These are phyloP conservation scores for Torulaspora gathmanii DNA, from an alignment of 805 yeast genomes.

Conservation along the genomic window DNA sequence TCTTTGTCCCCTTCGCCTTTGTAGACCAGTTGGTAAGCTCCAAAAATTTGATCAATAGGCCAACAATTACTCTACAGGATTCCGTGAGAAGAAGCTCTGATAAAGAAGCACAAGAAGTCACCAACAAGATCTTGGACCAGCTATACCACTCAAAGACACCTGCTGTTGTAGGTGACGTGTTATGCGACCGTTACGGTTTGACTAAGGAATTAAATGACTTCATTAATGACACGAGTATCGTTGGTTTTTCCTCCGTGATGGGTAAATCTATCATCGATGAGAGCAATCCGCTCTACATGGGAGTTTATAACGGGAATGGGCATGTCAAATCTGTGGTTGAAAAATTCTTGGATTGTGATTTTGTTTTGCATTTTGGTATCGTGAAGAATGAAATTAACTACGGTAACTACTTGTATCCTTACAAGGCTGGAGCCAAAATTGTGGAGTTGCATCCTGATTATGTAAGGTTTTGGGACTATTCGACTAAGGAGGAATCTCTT, in stretches of 20 bases:
- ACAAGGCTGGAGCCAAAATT: slow-evolving; percentile 39
- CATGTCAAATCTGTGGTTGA: slow-evolving; percentile 46
- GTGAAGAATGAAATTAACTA: slow-evolving; percentile 63
- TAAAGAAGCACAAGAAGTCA: slow-evolving; percentile 31
- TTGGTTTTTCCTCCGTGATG: slow-evolving; percentile 56
- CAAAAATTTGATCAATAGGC: slow-evolving; percentile 17
- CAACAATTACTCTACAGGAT: slow-evolving; percentile 15
- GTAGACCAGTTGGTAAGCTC: slow-evolving; percentile 38
- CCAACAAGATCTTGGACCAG: slow-evolving; percentile 43
- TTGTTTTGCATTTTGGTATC: slow-evolving; percentile 67
- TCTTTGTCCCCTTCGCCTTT: slow-evolving; percentile 71
- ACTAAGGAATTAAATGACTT: slow-evolving; percentile 45
- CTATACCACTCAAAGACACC: slow-evolving; percentile 62
- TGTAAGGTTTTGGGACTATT: slow-evolving; percentile 42
- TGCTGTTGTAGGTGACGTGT: slow-evolving; percentile 64
- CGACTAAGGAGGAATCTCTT: slow-evolving; percentile 20
- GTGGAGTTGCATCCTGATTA: slow-evolving; percentile 52
- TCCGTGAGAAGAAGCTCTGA: slow-evolving; percentile 9
- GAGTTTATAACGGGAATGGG: slow-evolving; percentile 64
- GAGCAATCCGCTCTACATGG: slow-evolving; percentile 56
- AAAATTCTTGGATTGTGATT: slow-evolving; percentile 54
- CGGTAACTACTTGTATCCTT: slow-evolving; percentile 54
- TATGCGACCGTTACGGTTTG: slow-evolving; percentile 57
- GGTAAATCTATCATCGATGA: slow-evolving; percentile 77
- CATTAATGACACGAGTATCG: slow-evolving; percentile 42